Conservation (phyloP, 129 eudicot genomes). For the Tanacetum coccineum region DNA sequence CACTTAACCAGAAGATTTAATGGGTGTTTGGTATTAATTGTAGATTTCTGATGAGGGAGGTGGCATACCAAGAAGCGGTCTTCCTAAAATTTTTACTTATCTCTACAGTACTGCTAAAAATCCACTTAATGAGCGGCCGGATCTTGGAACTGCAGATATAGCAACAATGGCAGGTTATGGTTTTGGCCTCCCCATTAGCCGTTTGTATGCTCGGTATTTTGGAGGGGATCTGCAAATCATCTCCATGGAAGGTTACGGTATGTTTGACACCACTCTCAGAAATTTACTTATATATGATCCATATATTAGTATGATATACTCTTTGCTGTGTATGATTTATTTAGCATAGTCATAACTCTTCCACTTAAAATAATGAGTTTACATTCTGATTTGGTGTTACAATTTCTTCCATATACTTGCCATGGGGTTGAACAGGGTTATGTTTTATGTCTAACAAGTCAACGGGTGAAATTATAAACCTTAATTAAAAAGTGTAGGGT, state of each 20-base stretch:
- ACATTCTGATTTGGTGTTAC: too few species aligned
- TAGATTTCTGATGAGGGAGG: constrained; percentile 99
- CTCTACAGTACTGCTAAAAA: constrained; percentile 93
- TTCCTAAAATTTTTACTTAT: constrained; percentile 80
- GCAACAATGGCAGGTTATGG: constrained; percentile 98
- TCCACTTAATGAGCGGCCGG: constrained; percentile 60
- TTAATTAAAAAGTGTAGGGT: too few species aligned
- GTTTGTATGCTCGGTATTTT: constrained; percentile 90
- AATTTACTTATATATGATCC: background rate
- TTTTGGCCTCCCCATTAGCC: constrained; percentile 91
- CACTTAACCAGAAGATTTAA: background rate
- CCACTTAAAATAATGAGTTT: too few species aligned
- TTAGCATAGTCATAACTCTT: background rate
- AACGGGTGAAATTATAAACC: too few species aligned
- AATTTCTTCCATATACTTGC: too few species aligned
- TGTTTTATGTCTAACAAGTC: too few species aligned
- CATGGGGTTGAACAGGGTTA: too few species aligned
- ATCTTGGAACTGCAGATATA: constrained; percentile 57
- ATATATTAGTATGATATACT: background rate
- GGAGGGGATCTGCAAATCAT: constrained; percentile 97
- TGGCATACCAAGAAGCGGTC: constrained; percentile 96
- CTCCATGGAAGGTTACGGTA: constrained; percentile 99
- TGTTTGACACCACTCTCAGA: constrained; percentile 20
- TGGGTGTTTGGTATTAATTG: background rate
- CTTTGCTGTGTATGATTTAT: background rate